phyloP scores from a whole-genome alignment of 2,329 filamentous ascomycete species.

The Fusarium chlamydosporum region DNA sequence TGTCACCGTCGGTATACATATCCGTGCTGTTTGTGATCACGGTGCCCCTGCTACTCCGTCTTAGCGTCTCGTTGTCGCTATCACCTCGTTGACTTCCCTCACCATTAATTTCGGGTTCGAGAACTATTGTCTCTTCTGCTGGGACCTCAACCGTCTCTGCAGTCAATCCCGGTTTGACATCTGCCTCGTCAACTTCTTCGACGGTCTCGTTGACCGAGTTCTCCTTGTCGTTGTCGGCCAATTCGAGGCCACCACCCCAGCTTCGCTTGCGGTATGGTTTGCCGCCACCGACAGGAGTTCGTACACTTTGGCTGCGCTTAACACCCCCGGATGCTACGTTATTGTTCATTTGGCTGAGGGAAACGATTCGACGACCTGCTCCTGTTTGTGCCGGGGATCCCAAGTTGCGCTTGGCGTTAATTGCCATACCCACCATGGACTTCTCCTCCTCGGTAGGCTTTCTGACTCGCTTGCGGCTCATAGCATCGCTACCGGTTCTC shows the following conservation, averaged over 20 bases:
- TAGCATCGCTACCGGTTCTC: conserved; percentile 64
- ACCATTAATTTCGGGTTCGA: conserved; percentile 33
- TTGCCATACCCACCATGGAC: conserved; percentile 66
- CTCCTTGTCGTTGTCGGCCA: conserved; percentile 72
- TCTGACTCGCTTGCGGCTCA: conserved; percentile 71
- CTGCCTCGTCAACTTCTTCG: conserved; percentile 65
- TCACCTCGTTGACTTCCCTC: conserved; percentile 50
- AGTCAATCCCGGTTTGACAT: conserved; percentile 39
- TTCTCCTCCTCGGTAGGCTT: conserved; percentile 55
- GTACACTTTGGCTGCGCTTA: conserved; percentile 83
- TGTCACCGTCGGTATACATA: conserved; percentile 56
- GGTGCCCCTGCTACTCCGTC: conserved; percentile 65
- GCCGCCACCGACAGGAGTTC: conserved; percentile 64
- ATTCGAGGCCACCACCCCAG: conserved; percentile 70
- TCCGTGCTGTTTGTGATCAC: conserved; percentile 61
- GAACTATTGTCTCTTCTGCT: conserved; percentile 49
- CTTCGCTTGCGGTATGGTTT: conserved; percentile 75
- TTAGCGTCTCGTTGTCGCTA: conserved; percentile 67
- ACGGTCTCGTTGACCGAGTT: conserved; percentile 73
- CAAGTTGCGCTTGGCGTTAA: conserved; percentile 66
- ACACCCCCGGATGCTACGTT: conserved; percentile 76
- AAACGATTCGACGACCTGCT: conserved; percentile 84
- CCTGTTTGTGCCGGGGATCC: conserved; percentile 63
- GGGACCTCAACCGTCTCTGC: conserved; percentile 41
- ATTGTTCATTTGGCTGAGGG: conserved; percentile 88